These are phyloP conservation scores for Scheffersomyces quercinus DNA, from an alignment of 1,139 yeast genomes.

Conservation along the genomic window DNA sequence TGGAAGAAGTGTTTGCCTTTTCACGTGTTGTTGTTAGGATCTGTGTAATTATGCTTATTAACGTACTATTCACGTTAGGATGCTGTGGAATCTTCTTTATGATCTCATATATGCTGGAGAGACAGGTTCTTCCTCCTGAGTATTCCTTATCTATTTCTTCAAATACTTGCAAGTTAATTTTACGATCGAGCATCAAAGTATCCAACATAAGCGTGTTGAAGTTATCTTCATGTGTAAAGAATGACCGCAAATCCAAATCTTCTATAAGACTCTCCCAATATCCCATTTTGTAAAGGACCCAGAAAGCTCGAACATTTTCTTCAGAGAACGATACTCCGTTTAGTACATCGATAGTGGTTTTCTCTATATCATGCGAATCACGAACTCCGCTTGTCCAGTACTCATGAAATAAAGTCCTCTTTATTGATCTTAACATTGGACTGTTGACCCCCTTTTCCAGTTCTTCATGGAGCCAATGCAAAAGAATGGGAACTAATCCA, in stretches of 20 bases:
- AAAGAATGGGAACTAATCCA: conserved; percentile 32
- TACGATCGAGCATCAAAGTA: conserved; percentile 16
- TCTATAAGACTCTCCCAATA: conserved; percentile 33
- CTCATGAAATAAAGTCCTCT: conserved; percentile 23
- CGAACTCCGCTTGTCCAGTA: conserved; percentile 29
- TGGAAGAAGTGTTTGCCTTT: conserved; percentile 1
- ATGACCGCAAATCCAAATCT: conserved; percentile 11
- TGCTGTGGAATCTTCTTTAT: conserved; percentile 22
- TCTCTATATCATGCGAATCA: conserved; percentile 13
- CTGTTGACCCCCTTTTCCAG: conserved; percentile 4
- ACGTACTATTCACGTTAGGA: conserved; percentile 23
- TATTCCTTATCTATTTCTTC: neutral
- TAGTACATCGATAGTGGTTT: conserved; percentile 15
- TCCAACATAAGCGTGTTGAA: conserved; percentile 22
- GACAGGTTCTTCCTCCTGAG: neutral
- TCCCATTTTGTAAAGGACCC: conserved; percentile 27
- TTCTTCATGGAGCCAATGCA: conserved; percentile 40
- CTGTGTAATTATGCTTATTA: conserved; percentile 17
- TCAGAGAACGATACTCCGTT: conserved; percentile 15
- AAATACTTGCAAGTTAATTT: conserved; percentile 8
- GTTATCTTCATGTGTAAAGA: conserved; percentile 1
- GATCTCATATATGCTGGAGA: conserved; percentile 12
- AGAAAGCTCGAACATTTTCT: conserved; percentile 20
- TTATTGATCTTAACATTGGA: conserved; percentile 7
- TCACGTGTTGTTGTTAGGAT: conserved; percentile 7